Base-by-base conservation (phyloP, 345 rosid genomes). In the Lepidium didymum region DNA sequence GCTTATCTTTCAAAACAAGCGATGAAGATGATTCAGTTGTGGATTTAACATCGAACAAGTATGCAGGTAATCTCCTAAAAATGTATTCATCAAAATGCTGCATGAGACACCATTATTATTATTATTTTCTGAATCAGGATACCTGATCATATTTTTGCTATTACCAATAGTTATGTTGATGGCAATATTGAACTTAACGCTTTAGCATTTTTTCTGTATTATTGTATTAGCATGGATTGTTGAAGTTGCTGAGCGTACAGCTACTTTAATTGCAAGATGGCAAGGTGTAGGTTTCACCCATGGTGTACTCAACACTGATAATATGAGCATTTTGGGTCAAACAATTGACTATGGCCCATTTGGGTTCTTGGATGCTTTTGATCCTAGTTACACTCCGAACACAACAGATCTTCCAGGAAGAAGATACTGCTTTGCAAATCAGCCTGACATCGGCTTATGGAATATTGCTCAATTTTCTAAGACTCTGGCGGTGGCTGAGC, bases 211-310 rank as follows among this genome's bases (percentile, higher is more conserved):
- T 54, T 7, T 29, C 33, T 29, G 33, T 29, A 29, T 6, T 57
- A 45, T 12, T 75, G 45, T 75, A 57, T 73, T 85, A 94, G 99
- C 97, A 58, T 94, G 99, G 97, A 66, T 69, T 16, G 97, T 94
- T 78, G 97, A 94, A 77, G 61, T 91, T 59, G 96, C 95, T 50
- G 99, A 91, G 75, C 91, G 90, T 15, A 89, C 93, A 46, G 97
- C 99, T 46, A 82, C 86, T 25, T 75, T 91, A 83, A 62, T 87
- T 67, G 96, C 97, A 14, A 83, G 82, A 66, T 94, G 99, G 97
- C 99, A 91, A 76, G 97, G 99, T 50, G 91, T 94, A 74, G 96
- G 99, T 50, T 94, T 94, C 81, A 91, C 97, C 13, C 99, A 94
- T 56, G 99, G 99, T 44, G 97, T 94, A 70, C 82, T 94, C 76